Evolutionary conservation across 768 basidiomycete genomes (phyloP).

Genomic region (Leccinum obscurum): DNA sequence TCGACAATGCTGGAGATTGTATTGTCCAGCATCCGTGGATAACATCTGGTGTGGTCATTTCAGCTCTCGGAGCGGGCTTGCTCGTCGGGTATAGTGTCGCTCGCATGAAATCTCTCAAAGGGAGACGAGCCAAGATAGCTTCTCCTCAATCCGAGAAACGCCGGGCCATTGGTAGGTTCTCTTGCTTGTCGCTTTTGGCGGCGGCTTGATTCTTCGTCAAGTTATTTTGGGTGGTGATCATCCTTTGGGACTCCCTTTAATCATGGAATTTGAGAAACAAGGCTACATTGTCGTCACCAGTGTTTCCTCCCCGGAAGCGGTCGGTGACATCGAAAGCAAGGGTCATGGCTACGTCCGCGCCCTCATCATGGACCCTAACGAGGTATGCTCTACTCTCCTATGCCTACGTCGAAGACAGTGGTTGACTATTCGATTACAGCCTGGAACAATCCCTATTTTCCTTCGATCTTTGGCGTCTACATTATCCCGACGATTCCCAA

Average conservation of each 20-base stretch:
- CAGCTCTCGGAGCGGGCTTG: constrained; percentile 61
- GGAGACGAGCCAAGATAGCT: constrained; percentile 25
- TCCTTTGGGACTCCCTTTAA: constrained; percentile 67
- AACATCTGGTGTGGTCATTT: constrained; percentile 51
- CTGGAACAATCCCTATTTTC: constrained; percentile 70
- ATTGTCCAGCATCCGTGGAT: constrained; percentile 60
- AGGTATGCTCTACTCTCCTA: constrained; percentile 45
- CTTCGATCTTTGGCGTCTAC: constrained; percentile 79
- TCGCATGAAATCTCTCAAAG: constrained; percentile 22
- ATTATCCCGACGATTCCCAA: constrained; percentile 79
- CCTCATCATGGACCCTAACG: constrained; percentile 75
- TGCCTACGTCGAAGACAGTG: background rate
- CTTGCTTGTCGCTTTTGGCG: background rate
- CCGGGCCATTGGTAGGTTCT: constrained; percentile 44
- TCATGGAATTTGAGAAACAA: constrained; percentile 69
- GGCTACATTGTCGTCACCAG: constrained; percentile 85
- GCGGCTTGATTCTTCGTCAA: constrained; percentile 28
- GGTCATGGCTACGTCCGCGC: constrained; percentile 79
- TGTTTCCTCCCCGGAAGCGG: constrained; percentile 68
- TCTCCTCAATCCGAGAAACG: constrained; percentile 40
- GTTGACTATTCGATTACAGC: constrained; percentile 42
- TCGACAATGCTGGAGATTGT: constrained; percentile 53
- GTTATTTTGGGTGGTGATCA: constrained; percentile 84
- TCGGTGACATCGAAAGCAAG: constrained; percentile 58
- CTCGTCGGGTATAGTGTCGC: constrained; percentile 53